Evolutionary conservation across 2,329 filamentous ascomycete genomes (phyloP).

Genomic region (Clonostachys byssicola): DNA sequence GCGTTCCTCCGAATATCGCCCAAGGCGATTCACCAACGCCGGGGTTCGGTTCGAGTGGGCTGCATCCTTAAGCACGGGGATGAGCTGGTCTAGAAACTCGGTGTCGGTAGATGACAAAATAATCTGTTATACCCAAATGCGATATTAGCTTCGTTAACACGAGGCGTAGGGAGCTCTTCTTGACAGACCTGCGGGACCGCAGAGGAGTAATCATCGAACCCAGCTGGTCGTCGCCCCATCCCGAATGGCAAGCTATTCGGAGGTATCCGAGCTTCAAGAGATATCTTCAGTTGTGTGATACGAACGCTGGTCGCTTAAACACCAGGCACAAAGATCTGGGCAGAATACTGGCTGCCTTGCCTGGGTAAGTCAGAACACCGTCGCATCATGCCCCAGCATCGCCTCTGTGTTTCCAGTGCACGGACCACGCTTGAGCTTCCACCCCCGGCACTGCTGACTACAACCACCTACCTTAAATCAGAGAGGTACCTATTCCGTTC

Average conservation of each 20-base stretch:
- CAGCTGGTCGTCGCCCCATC: conserved; percentile 40
- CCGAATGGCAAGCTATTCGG: conserved; percentile 6
- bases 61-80: conserved; percentile 90
- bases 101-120: conserved; percentile 87
- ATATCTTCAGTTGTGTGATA: background rate
- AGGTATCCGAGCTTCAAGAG: background rate
- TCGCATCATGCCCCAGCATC: too few species aligned
- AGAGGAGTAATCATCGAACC: conserved; percentile 40
- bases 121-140: conserved; percentile 53
- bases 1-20: conserved; percentile 76
- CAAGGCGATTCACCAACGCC: conserved; percentile 67
- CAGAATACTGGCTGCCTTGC: background rate
- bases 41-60: conserved; percentile 68
- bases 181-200: conserved; percentile 37
- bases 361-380: background rate
- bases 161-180: conserved; percentile 9
- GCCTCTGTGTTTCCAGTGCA: too few species aligned
- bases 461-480: too few species aligned
- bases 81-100: conserved; percentile 93
- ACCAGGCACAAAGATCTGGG: background rate
- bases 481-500: too few species aligned
- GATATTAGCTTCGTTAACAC: background rate
- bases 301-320: background rate
- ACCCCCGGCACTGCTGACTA: too few species aligned
- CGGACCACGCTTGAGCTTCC: too few species aligned